phyloP scores from a whole-genome alignment of 768 basidiomycete genomes.

The Lentinula lateritia region DNA sequence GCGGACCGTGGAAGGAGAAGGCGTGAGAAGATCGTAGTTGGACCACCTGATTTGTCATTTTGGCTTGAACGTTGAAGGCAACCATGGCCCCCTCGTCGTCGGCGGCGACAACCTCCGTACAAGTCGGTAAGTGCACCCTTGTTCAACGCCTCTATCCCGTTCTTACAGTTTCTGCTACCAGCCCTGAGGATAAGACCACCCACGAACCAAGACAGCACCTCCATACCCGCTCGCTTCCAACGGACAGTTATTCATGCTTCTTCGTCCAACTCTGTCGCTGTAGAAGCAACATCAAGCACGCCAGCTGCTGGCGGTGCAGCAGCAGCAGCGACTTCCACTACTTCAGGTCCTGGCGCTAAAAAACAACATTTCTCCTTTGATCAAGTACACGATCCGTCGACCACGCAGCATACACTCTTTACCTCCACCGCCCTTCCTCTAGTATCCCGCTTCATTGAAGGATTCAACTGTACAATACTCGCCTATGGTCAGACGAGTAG shows the following conservation, averaged over 20 bases:
- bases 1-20: neutral
- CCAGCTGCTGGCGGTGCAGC: conserved; percentile 47
- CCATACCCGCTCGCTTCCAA: conserved; percentile 93
- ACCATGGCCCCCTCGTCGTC: conserved; percentile 48
- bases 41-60: conserved; percentile 3
- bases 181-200: conserved; percentile 90
- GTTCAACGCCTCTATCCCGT: neutral
- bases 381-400: conserved; percentile 84
- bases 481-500: conserved; percentile 98
- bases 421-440: conserved; percentile 80
- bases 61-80: conserved; percentile 4
- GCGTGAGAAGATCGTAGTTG: neutral
- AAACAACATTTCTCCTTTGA: conserved; percentile 90
- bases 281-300: conserved; percentile 63
- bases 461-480: conserved; percentile 96
- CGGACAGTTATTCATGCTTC: conserved; percentile 78
- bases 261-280: conserved; percentile 69
- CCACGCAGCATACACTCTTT: conserved; percentile 84
- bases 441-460: conserved; percentile 82
- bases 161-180: conserved; percentile 17
- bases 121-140: conserved; percentile 73
- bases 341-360: conserved; percentile 50
- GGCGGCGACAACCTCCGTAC: conserved; percentile 80
- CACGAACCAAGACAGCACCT: conserved; percentile 74
- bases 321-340: conserved; percentile 33